Base-by-base conservation (phyloP, 2,329 filamentous ascomycete species). In the Aspergillus udagawae region DNA sequence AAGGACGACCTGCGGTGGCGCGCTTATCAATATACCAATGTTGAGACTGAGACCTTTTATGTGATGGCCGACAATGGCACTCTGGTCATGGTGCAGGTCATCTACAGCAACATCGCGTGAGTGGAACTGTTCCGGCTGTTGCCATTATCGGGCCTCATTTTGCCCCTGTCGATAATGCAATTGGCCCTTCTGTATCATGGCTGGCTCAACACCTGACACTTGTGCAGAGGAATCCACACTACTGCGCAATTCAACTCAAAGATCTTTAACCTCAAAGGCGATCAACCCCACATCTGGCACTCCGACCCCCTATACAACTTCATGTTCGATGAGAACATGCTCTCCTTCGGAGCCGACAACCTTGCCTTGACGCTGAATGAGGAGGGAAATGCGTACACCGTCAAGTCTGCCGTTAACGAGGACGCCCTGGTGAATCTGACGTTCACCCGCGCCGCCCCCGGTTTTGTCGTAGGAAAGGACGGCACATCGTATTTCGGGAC, bases 61-160 rank as follows among this genome's bases (percentile, higher is more conserved):
- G 78, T 97, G 70, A 87, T 87, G 76, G 82, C 88, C 55, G 90
- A 96, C 61, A 85, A 80, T 59, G 94, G 94, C 52, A 82, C 87
- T 62, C 75, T 92, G 63, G 90, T 83, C 53, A 84, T 96, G 75
- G 86, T 85, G 59, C 94, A 99, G 82, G 83, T 97, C 77, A 96
- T 99, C 74, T 96, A 97, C 82, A 97, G 90, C 81, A 97, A 96
- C 77, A 90, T 99, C 73, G 89, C 86, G 92, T 97, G 86, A 77
- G 88, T 65, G 28, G 56, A 42, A 55, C 51, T 49, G 32, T 41
- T 8, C 35, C 41, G 4, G 8, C 50, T 21, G 20, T 50, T 29
- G 38, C 35, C 10, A 23, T 38, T 5, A 38, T 23, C 14, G 6
- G 14, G 21, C 23, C 49, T 45, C 28, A 8, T 32, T 54, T 12